Evolutionary conservation across 140 eudicot species (phyloP).

Genomic region (Ambrosia hybrid): DNA sequence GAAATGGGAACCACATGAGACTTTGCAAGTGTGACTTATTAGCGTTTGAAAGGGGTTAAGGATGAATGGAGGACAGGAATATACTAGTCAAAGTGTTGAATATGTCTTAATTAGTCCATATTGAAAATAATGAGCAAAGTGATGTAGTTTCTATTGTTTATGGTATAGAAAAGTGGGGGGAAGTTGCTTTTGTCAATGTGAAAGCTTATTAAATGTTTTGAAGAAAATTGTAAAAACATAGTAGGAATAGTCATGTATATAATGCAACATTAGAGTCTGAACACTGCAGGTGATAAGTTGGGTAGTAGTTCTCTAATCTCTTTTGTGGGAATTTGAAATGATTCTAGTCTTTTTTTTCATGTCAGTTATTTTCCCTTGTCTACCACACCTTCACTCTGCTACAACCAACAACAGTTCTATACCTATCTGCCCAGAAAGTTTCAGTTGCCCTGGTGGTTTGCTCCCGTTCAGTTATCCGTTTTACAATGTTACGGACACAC

Average conservation of each 20-base stretch:
- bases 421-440: constrained; percentile 7
- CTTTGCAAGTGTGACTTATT: too few relatives aligned
- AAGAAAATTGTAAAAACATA: background rate
- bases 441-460: too few relatives aligned
- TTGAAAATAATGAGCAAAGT: background rate
- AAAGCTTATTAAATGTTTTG: background rate
- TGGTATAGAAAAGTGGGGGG: background rate
- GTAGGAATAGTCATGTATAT: background rate
- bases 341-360: background rate
- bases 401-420: background rate
- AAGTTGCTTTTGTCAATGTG: constrained; percentile 20
- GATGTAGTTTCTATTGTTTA: too few relatives aligned
- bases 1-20: too few relatives aligned
- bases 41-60: background rate
- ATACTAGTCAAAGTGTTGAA: background rate
- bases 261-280: background rate
- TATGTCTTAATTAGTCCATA: background rate
- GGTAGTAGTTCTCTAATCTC: background rate
- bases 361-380: constrained; percentile 6
- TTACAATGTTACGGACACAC: too few relatives aligned
- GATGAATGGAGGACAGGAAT: background rate
- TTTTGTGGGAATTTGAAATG: constrained; percentile 17
- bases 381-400: background rate
- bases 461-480: too few relatives aligned
- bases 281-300: background rate